Evolutionary conservation across 2,329 filamentous ascomycete species (phyloP).

Genomic region (Stachybotrys chartarum): DNA sequence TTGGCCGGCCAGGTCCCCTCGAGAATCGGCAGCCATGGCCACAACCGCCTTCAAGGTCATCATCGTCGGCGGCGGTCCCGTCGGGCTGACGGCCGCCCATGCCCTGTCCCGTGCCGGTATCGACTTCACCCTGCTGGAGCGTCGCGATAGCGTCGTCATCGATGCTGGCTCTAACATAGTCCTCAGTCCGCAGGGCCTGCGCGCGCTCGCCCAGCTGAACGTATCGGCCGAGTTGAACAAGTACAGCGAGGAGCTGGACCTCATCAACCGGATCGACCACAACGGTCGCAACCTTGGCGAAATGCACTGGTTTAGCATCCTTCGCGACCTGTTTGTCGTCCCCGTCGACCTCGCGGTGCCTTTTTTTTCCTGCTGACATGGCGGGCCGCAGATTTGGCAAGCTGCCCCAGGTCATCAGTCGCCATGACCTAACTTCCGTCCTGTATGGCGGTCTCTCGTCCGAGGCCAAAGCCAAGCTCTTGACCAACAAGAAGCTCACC

Average conservation of each 20-base stretch:
- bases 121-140: constrained; percentile 31
- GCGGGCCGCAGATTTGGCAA: constrained; percentile 14
- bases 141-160: constrained; percentile 14
- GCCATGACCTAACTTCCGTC: constrained; percentile 23
- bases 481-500: constrained; percentile 16
- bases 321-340: constrained; percentile 15
- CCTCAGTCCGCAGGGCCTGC: constrained; percentile 18
- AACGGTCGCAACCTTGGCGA: constrained; percentile 17
- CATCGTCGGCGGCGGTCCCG: constrained; percentile 18
- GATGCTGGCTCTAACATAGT: constrained; percentile 23
- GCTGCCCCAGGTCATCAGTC: constrained; percentile 20
- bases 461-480: constrained; percentile 15
- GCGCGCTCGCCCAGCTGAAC: constrained; percentile 25
- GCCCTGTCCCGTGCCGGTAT: constrained; percentile 19
- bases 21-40: not conserved
- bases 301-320: constrained; percentile 11
- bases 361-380: no score
- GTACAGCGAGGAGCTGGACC: constrained; percentile 12
- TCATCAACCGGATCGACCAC: constrained; percentile 15
- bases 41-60: constrained; percentile 12
- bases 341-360: not conserved
- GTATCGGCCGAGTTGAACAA: constrained; percentile 13
- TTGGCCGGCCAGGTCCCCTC: not conserved
- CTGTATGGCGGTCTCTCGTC: constrained; percentile 22
- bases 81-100: constrained; percentile 18